Conservation (phyloP, 2,329 filamentous ascomycete genomes). For the Rhytidhysteron rufulum region DNA sequence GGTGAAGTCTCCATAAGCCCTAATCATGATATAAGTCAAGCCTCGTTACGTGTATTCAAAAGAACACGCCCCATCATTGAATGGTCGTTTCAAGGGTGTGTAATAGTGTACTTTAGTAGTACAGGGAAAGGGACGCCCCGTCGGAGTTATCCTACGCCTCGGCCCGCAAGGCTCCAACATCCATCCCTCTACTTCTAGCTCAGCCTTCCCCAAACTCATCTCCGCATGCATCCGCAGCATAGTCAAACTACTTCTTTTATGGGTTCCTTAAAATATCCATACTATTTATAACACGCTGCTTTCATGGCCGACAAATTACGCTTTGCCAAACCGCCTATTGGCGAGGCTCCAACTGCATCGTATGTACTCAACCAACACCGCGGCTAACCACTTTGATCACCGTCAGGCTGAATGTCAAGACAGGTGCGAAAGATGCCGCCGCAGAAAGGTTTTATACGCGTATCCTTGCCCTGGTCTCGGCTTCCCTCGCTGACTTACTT, state of each 20-base stretch:
- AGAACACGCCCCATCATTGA: too few species aligned
- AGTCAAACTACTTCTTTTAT: background rate
- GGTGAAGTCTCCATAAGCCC: too few species aligned
- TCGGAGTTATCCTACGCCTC: too few species aligned
- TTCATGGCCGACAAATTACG: background rate
- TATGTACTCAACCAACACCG: background rate
- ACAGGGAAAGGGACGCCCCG: too few species aligned
- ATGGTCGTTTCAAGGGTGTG: too few species aligned
- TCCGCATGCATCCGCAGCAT: background rate
- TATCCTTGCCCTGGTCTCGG: too few species aligned
- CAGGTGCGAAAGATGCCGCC: conserved; percentile 45
- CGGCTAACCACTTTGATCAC: background rate
- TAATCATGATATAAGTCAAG: too few species aligned
- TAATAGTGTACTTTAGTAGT: too few species aligned
- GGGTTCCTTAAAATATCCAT: background rate
- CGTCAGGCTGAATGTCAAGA: background rate
- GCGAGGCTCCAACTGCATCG: background rate
- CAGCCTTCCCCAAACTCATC: background rate
- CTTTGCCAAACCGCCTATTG: background rate
- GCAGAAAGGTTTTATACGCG: conserved; percentile 36
- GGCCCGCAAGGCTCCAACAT: too few species aligned
- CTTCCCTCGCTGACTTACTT: background rate
- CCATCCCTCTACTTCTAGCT: too few species aligned
- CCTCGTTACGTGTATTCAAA: too few species aligned
- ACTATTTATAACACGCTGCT: background rate